Evolutionary conservation across 371 early-diverging fungal species (phyloP).

Genomic region (Mortierella sp.): DNA sequence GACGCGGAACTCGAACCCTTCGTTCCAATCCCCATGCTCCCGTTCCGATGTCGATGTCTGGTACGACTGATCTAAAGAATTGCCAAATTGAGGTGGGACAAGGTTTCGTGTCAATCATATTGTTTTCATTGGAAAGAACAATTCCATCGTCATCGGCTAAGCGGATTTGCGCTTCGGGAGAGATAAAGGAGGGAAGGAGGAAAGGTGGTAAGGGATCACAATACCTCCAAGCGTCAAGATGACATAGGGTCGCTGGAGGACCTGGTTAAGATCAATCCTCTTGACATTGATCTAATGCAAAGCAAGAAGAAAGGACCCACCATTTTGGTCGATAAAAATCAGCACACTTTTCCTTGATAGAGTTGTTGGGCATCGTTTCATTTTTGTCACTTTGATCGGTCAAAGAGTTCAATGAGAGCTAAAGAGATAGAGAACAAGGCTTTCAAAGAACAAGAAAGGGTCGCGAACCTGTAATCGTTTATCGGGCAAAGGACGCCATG

Average conservation of each 20-base stretch:
- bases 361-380: neutral
- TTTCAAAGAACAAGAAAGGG: neutral
- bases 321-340: neutral
- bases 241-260: slow-evolving; percentile 53
- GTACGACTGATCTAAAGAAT: slow-evolving; percentile 68
- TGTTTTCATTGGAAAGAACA: neutral
- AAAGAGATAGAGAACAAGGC: no score
- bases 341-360: neutral
- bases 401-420: neutral
- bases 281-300: slow-evolving; percentile 49
- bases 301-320: neutral
- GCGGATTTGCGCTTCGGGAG: no score
- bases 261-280: slow-evolving; percentile 50
- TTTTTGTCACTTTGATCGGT: slow-evolving; percentile 14
- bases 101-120: neutral
- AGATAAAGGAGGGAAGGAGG: no score
- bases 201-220: neutral
- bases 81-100: neutral
- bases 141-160: neutral
- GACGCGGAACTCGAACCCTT: slow-evolving; percentile 80
- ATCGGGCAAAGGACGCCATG: slow-evolving; percentile 54
- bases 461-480: slow-evolving; percentile 46
- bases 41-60: slow-evolving; percentile 76
- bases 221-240: slow-evolving; percentile 58
- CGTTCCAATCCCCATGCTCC: slow-evolving; percentile 79